Percentiles rank a stretch among this genome's conserved stretches.
Evolutionary conservation across 768 basidiomycete species (phyloP).

Genomic region (Solioccasus polychromus): DNA sequence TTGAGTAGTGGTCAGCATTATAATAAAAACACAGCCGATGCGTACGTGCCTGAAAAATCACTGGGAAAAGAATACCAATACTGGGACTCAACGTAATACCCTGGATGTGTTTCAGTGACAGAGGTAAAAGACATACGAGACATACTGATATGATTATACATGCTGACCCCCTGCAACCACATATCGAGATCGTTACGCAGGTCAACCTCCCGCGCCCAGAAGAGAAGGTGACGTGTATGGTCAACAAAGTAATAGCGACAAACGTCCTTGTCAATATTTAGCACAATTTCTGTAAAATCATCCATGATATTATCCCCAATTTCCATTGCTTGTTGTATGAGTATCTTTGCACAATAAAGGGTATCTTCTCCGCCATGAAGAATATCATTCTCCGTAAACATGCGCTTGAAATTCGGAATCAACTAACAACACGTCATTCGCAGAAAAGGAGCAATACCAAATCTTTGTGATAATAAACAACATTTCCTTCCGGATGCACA

Average conservation of each 20-base stretch:
- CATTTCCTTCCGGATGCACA: conserved; percentile 1
- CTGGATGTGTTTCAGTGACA: too few relatives aligned
- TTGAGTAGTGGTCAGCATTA: too few relatives aligned
- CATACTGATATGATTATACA: not conserved
- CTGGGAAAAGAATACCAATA: too few relatives aligned
- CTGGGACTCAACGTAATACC: too few relatives aligned
- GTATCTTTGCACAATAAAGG: not conserved
- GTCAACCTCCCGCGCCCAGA: not conserved
- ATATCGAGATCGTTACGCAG: not conserved
- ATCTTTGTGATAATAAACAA: not conserved
- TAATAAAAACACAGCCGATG: too few relatives aligned
- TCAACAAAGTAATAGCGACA: not conserved
- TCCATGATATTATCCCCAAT: not conserved
- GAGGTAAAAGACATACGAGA: too few relatives aligned
- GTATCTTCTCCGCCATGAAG: not conserved
- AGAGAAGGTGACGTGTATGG: not conserved
- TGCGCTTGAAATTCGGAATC: too few relatives aligned
- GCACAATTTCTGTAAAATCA: not conserved
- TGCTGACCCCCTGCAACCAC: not conserved
- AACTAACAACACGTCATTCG: too few relatives aligned
- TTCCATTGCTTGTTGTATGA: not conserved
- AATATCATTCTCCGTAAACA: too few relatives aligned
- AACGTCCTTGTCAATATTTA: not conserved
- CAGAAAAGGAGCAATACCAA: too few relatives aligned
- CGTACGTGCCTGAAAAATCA: too few relatives aligned